phyloP scores from a whole-genome alignment of 768 basidiomycete genomes.

The Amanita pseudoporphyria region DNA sequence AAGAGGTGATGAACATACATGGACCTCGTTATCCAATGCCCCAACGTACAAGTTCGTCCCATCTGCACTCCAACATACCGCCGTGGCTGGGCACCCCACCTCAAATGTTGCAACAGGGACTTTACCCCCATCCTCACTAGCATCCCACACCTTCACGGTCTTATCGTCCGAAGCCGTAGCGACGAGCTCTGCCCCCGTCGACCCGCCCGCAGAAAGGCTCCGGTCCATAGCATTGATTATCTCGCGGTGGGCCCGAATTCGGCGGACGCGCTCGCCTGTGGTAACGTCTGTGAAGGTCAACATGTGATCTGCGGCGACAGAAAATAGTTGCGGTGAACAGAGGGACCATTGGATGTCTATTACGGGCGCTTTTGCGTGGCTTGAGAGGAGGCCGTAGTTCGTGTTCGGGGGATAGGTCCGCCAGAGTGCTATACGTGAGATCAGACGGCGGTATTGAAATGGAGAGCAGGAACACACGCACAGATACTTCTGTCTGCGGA shows the following conservation, averaged over 20 bases:
- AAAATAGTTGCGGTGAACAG: slow-evolving; percentile 61
- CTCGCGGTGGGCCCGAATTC: slow-evolving; percentile 83
- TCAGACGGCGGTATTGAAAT: too few species aligned
- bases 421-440: slow-evolving; percentile 86
- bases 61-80: slow-evolving; percentile 88
- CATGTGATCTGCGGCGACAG: slow-evolving; percentile 85
- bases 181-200: slow-evolving; percentile 69
- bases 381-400: slow-evolving; percentile 83
- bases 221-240: slow-evolving; percentile 88
- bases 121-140: slow-evolving; percentile 65
- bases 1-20: slow-evolving; percentile 46
- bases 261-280: slow-evolving; percentile 71
- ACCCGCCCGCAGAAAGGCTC: slow-evolving; percentile 65
- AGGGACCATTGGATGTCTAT: slow-evolving; percentile 90
- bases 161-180: slow-evolving; percentile 91
- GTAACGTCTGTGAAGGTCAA: slow-evolving; percentile 70
- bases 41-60: slow-evolving; percentile 83
- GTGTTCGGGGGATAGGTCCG: slow-evolving; percentile 85
- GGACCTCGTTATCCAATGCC: slow-evolving; percentile 92
- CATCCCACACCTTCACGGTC: slow-evolving; percentile 87
- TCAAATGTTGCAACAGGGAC: slow-evolving; percentile 73
- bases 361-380: slow-evolving; percentile 83
- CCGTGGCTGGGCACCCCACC: slow-evolving; percentile 83
- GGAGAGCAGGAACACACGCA: too few species aligned
- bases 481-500: slow-evolving; percentile 87